Evolutionary conservation across 139 green algal species (phyloP).

Genomic region (Chlorella sp.): DNA sequence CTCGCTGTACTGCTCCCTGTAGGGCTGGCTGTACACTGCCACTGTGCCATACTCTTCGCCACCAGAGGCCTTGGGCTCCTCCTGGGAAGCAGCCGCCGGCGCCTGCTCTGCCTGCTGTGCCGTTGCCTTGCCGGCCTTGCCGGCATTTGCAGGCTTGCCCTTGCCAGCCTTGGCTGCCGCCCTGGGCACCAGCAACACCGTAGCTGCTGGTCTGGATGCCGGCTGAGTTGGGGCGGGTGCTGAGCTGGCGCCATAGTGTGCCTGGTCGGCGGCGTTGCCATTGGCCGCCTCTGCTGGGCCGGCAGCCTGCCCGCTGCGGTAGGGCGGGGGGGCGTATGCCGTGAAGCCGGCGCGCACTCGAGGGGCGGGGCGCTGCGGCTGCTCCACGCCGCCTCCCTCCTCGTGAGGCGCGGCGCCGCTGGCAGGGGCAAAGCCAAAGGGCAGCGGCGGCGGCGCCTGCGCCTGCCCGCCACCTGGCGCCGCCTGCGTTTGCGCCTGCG

Average conservation of each 20-base stretch:
- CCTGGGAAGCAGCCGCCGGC: neutral
- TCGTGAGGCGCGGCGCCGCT: neutral
- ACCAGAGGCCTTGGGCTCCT: neutral
- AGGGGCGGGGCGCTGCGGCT: neutral
- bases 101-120: neutral
- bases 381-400: neutral
- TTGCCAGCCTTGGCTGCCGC: neutral
- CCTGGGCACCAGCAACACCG: neutral
- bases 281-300: neutral
- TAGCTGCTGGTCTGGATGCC: neutral
- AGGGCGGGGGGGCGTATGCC: neutral
- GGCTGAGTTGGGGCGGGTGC: neutral
- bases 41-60: too few relatives aligned
- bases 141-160: neutral
- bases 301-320: neutral
- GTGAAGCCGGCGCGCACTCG: neutral
- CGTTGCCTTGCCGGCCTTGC: neutral
- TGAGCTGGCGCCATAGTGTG: neutral
- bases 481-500: neutral
- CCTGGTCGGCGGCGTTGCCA: neutral
- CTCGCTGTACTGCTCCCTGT: neutral
- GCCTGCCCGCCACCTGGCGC: neutral
- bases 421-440: neutral
- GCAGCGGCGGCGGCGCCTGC: constrained; percentile 2
- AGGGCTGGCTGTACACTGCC: neutral